Base-by-base conservation (phyloP, 2,329 filamentous ascomycete genomes). In the Hypoxylon sp. region DNA sequence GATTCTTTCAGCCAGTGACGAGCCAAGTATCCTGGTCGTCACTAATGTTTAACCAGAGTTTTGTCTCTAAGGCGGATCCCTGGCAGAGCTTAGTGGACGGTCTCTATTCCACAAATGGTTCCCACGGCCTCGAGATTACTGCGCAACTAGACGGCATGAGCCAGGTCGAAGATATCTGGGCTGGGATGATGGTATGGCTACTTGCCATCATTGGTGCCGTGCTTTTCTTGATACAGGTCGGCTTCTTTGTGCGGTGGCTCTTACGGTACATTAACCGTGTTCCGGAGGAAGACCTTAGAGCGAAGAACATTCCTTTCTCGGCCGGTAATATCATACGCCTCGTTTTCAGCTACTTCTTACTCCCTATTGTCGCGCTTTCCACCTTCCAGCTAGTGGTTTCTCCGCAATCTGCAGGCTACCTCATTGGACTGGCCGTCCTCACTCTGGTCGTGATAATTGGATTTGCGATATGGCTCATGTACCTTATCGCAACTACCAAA, bases 11-110 rank as follows among this genome's bases (percentile, higher is more conserved):
- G 78, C 96, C 96, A 3, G 92, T 94, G 6, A 89, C 95, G 64
- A 97, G 95, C 79, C 93, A 95, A 79, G 91, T 88, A 13, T 90
- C 92, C 42, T 99, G 96, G 96, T 96, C 95, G 0, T 82, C 90
- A 4, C 87, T 99, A 66, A 92, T 98, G 86, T 98, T 98, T 84
- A 97, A 98, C 78, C 85, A 96, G 72, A 97, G 92, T 80, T 92
- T 97, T 74, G 90, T 97, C 66, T 91, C 89, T 75, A 83, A 90
- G 37, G 88, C 88, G 11, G 83, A 87, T 31, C 89, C 91, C 6
- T 90, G 87, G 69, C 85, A 90, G 69, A 91, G 88, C 70, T 79
- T 97, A 13, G 82, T 90, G 8, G 95, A 98, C 79, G 95, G 95
- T 40, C 88, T 99, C n/a, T 98, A 98, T 80, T 85, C 89, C 59